These are phyloP conservation scores for Sporothrix humicola DNA, from an alignment of 2,329 filamentous ascomycete species.

Conservation along the genomic window DNA sequence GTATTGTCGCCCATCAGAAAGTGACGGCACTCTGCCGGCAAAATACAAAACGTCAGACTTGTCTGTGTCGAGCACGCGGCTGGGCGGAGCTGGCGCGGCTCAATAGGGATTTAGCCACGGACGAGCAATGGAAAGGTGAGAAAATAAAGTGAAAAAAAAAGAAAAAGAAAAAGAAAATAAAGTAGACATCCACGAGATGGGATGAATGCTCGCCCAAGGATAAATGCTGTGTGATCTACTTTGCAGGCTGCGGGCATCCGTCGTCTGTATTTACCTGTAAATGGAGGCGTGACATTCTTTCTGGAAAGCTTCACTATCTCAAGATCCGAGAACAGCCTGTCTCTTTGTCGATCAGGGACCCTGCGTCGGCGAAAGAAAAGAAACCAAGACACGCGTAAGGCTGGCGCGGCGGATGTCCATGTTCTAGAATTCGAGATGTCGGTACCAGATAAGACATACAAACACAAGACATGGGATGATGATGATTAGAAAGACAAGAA, in stretches of 20 bases:
- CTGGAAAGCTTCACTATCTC: no score
- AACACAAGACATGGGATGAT: neutral
- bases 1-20: neutral
- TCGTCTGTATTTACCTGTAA: no score
- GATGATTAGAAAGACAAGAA: neutral
- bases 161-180: neutral
- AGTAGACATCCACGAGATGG: neutral
- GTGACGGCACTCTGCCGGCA: neutral
- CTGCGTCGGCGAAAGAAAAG: neutral
- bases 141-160: neutral
- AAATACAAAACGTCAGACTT: neutral
- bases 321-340: neutral
- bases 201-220: neutral
- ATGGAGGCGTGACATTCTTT: no score
- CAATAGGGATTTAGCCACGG: conserved; percentile 6
- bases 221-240: neutral
- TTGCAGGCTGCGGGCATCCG: no score
- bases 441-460: no score
- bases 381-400: neutral
- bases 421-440: neutral
- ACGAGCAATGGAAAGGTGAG: neutral
- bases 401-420: neutral
- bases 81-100: conserved; percentile 4
- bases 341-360: neutral
- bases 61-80: neutral